phyloP scores from a whole-genome alignment of 2,329 filamentous ascomycete genomes.

The Microsporum canis region DNA sequence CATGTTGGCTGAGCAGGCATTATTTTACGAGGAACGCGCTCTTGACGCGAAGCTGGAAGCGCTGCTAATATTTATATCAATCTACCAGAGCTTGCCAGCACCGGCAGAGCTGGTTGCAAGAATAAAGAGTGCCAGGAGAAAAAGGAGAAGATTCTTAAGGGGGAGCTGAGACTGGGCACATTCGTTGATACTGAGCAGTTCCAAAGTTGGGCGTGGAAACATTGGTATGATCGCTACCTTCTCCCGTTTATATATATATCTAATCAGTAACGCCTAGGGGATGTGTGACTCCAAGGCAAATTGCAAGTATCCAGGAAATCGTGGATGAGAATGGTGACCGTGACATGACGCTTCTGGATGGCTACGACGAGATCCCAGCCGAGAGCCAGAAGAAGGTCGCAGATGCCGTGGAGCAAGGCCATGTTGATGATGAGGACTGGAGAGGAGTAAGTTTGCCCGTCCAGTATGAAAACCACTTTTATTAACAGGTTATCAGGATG shows the following conservation, averaged over 20 bases:
- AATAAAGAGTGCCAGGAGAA: conserved; percentile 61
- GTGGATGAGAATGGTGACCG: conserved; percentile 36
- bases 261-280: conserved; percentile 49
- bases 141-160: conserved; percentile 62
- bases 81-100: conserved; percentile 54
- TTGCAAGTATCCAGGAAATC: conserved; percentile 52
- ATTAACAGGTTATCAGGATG: conserved; percentile 45
- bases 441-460: conserved; percentile 55
- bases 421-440: conserved; percentile 78
- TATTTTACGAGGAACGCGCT: background rate
- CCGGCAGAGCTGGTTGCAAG: conserved; percentile 62
- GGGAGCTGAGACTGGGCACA: conserved; percentile 63
- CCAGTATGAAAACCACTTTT: conserved; percentile 3
- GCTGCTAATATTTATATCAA: background rate
- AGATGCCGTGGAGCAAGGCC: conserved; percentile 60
- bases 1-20: background rate
- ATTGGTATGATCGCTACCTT: conserved; percentile 53
- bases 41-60: background rate
- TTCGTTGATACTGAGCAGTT: conserved; percentile 54
- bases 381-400: conserved; percentile 63
- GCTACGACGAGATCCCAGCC: conserved; percentile 62
- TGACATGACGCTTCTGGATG: conserved; percentile 61
- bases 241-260: background rate
- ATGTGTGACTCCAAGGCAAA: conserved; percentile 67
- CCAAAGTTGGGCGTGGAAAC: conserved; percentile 64